A percentile compares a stretch with the other conserved stretches of the same genome.
phyloP scores from a whole-genome alignment of 1,139 yeast species.

The Eremothecium cymbalariae region DNA sequence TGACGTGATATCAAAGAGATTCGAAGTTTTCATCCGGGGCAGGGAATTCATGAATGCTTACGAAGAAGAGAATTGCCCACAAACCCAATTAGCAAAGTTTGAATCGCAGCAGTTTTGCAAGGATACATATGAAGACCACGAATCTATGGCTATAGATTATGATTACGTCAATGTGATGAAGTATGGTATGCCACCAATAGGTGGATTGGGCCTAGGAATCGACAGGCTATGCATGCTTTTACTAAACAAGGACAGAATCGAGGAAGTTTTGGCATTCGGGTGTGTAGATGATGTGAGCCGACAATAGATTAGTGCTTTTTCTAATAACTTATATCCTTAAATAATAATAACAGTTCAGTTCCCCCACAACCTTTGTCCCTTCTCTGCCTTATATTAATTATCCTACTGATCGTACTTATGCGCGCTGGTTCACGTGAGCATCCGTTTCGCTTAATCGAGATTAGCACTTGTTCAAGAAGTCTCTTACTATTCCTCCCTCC shows the following conservation, averaged over 20 bases:
- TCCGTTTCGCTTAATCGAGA: no score
- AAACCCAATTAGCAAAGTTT: constrained; percentile 55
- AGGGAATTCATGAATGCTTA: constrained; percentile 87
- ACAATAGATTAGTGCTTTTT: constrained; percentile 43
- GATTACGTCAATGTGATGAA: constrained; percentile 69
- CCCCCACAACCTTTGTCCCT: background rate
- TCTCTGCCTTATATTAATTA: no score
- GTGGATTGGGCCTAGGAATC: constrained; percentile 96
- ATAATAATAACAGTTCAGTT: no score
- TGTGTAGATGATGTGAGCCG: constrained; percentile 60
- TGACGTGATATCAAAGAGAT: constrained; percentile 37
- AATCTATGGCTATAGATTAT: constrained; percentile 63
- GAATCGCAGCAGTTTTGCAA: constrained; percentile 45
- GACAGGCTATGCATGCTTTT: constrained; percentile 82
- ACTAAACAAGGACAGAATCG: constrained; percentile 58
- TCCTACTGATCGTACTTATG: no score
- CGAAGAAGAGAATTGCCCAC: constrained; percentile 91
- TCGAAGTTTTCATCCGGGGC: constrained; percentile 76
- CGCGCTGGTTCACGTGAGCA: no score
- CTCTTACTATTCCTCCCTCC: no score
- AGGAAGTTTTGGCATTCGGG: constrained; percentile 77
- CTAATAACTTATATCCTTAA: no score
- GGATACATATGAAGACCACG: constrained; percentile 46
- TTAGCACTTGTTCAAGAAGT: no score
- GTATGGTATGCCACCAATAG: constrained; percentile 94